Evolutionary conservation across 2,329 filamentous ascomycete genomes (phyloP).

Genomic region (Venturia oleaginea): DNA sequence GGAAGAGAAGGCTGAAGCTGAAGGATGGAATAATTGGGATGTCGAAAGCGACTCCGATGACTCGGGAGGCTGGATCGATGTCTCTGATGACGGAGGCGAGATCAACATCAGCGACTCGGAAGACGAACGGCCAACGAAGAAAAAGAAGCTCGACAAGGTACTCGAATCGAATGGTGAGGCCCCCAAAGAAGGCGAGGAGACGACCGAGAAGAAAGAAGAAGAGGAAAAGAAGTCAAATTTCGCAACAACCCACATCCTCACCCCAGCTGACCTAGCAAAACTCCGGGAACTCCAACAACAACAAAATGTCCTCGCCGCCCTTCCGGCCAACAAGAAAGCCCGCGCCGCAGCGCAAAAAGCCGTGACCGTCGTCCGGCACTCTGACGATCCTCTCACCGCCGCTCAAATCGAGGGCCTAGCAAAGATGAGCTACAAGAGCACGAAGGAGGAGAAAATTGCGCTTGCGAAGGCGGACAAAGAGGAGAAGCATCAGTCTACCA

Average conservation of each 20-base stretch:
- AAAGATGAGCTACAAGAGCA: constrained; percentile 66
- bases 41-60: constrained; percentile 56
- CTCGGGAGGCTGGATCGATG: constrained; percentile 88
- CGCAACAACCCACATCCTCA: constrained; percentile 89
- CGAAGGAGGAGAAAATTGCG: constrained; percentile 81
- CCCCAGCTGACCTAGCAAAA: constrained; percentile 91
- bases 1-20: constrained; percentile 48
- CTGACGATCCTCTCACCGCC: constrained; percentile 82
- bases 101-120: constrained; percentile 66
- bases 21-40: constrained; percentile 49
- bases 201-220: constrained; percentile 26
- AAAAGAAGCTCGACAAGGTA: constrained; percentile 46
- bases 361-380: constrained; percentile 18
- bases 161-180: constrained; percentile 29
- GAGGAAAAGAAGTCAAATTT: constrained; percentile 50
- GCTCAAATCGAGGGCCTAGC: constrained; percentile 85
- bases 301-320: constrained; percentile 57
- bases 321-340: constrained; percentile 35
- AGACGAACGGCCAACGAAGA: constrained; percentile 60
- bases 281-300: constrained; percentile 76
- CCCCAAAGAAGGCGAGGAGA: neutral
- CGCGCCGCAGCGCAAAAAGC: constrained; percentile 2
- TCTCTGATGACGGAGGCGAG: constrained; percentile 69
- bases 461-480: constrained; percentile 76
- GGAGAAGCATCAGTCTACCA: constrained; percentile 75